A percentile compares a stretch with the other conserved stretches of the same genome.
Evolutionary conservation across 352 stramenopile genomes (phyloP).

Genomic region (Globisporangium iwayamae): DNA sequence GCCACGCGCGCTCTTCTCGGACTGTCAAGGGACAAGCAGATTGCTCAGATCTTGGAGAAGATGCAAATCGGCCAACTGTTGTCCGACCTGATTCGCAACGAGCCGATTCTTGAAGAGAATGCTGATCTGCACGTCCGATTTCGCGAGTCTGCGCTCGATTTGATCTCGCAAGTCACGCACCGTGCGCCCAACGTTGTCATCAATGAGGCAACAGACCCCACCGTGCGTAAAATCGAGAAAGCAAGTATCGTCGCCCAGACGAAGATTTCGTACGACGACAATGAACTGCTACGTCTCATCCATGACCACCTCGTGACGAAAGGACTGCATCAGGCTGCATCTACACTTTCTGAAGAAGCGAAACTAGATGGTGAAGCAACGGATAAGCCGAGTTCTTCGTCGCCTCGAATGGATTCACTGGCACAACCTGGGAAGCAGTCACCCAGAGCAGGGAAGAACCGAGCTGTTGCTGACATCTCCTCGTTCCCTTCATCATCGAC

Average conservation of each 20-base stretch:
- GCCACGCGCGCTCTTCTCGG: slow-evolving; percentile 79
- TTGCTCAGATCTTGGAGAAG: slow-evolving; percentile 88
- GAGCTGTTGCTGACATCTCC: background rate
- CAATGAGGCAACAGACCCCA: slow-evolving; percentile 85
- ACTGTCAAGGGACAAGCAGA: slow-evolving; percentile 81
- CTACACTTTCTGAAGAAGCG: slow-evolving; percentile 47
- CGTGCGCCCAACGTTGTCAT: slow-evolving; percentile 80
- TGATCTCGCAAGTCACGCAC: slow-evolving; percentile 86
- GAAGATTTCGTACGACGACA: slow-evolving; percentile 79
- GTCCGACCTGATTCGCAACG: slow-evolving; percentile 83
- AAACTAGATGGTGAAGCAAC: slow-evolving; percentile 24
- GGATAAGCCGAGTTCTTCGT: slow-evolving; percentile 7
- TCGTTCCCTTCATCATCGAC: slow-evolving; percentile 5
- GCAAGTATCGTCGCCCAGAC: slow-evolving; percentile 87
- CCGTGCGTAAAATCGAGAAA: slow-evolving; percentile 86
- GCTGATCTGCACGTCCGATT: slow-evolving; percentile 86
- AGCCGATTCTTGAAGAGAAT: slow-evolving; percentile 83
- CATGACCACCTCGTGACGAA: slow-evolving; percentile 80
- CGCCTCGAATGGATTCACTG: slow-evolving; percentile 15
- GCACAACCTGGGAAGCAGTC: slow-evolving; percentile 16
- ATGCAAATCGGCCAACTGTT: slow-evolving; percentile 86
- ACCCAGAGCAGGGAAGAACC: slow-evolving; percentile 12
- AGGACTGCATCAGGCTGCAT: slow-evolving; percentile 55
- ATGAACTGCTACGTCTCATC: slow-evolving; percentile 82
- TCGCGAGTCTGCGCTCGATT: slow-evolving; percentile 78